A percentile compares a stretch with the other conserved stretches of the same genome.
Evolutionary conservation across 1,139 yeast species (phyloP).

Genomic region (Candida mesenterica): DNA sequence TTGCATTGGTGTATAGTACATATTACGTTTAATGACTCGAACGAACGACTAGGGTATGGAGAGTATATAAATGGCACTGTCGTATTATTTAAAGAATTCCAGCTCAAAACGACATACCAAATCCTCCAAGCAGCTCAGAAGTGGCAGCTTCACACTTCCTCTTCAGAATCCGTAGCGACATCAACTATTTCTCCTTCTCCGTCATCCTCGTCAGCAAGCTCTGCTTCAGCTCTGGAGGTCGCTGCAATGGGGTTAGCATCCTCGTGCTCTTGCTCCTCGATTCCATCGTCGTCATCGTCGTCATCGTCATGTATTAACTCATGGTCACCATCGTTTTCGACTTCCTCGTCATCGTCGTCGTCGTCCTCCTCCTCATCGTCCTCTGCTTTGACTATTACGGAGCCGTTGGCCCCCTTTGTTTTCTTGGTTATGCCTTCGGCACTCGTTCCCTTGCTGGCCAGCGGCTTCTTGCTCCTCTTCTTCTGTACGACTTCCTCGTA

Average conservation of each 20-base stretch:
- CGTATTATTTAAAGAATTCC: too few relatives aligned
- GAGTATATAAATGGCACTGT: too few relatives aligned
- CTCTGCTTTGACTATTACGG: constrained; percentile 14
- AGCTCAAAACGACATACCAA: too few relatives aligned
- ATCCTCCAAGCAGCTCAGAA: neutral
- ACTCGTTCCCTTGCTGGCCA: neutral
- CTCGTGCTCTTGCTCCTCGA: constrained; percentile 20
- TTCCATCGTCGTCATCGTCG: constrained; percentile 16
- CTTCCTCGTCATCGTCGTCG: constrained; percentile 24
- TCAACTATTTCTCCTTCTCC: constrained; percentile 19
- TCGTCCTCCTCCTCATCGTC: constrained; percentile 25
- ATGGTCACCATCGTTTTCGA: constrained; percentile 16
- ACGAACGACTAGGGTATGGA: too few relatives aligned
- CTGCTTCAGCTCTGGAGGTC: constrained; percentile 23
- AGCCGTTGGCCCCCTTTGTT: constrained; percentile 20
- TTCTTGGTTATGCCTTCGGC: constrained; percentile 12
- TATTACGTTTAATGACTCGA: too few relatives aligned
- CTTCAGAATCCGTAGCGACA: constrained; percentile 4
- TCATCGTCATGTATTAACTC: constrained; percentile 12
- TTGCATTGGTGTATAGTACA: too few relatives aligned
- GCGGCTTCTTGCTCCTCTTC: constrained; percentile 31
- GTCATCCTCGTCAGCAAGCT: constrained; percentile 19
- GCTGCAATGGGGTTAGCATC: constrained; percentile 24
- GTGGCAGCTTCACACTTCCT: neutral
- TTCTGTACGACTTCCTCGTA: constrained; percentile 45